Evolutionary conservation across 805 yeast species (phyloP).

Genomic region (Lachancea waltii): DNA sequence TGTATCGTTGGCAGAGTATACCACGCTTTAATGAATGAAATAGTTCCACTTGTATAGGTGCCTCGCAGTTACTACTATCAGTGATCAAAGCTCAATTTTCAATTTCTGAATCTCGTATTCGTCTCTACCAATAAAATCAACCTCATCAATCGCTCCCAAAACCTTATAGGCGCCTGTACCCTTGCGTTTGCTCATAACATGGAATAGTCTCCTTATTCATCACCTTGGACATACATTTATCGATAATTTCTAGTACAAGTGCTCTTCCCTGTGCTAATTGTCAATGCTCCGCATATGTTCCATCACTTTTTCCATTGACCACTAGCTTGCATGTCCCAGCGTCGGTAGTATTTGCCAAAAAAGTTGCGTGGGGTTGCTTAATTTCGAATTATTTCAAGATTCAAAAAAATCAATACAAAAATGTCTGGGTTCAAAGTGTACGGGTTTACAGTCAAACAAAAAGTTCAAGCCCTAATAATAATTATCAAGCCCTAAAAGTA

Average conservation of each 20-base stretch:
- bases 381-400: not conserved
- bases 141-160: too few species aligned
- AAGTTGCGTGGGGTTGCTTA: slow-evolving; percentile 2
- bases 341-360: not conserved
- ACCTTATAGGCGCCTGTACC: too few species aligned
- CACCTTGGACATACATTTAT: slow-evolving; percentile 2
- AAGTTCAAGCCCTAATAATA: not conserved
- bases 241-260: slow-evolving; percentile 4
- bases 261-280: not conserved
- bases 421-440: not conserved
- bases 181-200: too few species aligned
- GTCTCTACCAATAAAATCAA: too few species aligned
- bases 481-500: slow-evolving; percentile 1
- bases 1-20: too few species aligned
- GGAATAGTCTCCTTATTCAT: not conserved
- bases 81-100: too few species aligned
- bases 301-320: slow-evolving; percentile 1
- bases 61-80: too few species aligned
- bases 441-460: slow-evolving; percentile 1
- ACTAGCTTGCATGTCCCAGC: not conserved
- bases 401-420: not conserved
- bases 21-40: too few species aligned
- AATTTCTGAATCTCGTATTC: too few species aligned
- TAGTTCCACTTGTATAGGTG: too few species aligned
- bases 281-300: not conserved